A percentile compares a stretch with the other conserved stretches of the same genome.
These are phyloP conservation scores for Rehmannia glutinosa DNA, from an alignment of 257 asterid genomes.

Conservation along the genomic window DNA sequence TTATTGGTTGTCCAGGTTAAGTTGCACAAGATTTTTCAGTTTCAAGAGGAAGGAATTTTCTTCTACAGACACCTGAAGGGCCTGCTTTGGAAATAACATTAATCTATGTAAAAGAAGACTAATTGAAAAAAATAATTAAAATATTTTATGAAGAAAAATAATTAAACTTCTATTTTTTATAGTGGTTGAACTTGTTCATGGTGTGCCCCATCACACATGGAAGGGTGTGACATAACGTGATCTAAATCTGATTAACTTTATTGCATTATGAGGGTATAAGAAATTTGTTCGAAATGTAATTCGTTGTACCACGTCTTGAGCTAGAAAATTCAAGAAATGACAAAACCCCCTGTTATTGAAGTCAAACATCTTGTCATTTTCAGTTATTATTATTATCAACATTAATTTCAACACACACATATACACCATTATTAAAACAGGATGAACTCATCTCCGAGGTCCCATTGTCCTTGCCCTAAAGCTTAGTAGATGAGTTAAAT, in stretches of 20 bases:
- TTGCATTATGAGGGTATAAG: conserved; percentile 9
- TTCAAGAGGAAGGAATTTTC: not conserved
- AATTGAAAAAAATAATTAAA: not conserved
- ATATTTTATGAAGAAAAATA: not conserved
- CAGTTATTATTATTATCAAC: conserved; percentile 7
- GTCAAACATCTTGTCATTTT: conserved; percentile 42
- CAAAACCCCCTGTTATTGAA: not conserved
- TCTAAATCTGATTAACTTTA: not conserved
- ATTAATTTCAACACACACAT: too few relatives aligned
- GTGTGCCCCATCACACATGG: not conserved
- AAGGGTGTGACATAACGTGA: conserved; percentile 2
- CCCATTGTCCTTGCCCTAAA: too few relatives aligned
- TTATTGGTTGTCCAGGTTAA: not conserved
- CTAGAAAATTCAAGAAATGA: conserved; percentile 16
- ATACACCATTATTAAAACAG: too few relatives aligned
- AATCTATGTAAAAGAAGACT: not conserved
- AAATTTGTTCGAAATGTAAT: not conserved
- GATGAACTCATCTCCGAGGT: too few relatives aligned
- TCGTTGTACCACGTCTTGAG: not conserved
- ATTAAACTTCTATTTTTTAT: not conserved
- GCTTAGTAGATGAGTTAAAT: too few relatives aligned
- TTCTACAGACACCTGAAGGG: not conserved
- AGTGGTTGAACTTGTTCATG: conserved; percentile 5
- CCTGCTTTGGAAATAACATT: not conserved
- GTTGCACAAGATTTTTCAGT: not conserved